Base-by-base conservation (phyloP, 768 basidiomycete genomes). In the Boletales sp. region DNA sequence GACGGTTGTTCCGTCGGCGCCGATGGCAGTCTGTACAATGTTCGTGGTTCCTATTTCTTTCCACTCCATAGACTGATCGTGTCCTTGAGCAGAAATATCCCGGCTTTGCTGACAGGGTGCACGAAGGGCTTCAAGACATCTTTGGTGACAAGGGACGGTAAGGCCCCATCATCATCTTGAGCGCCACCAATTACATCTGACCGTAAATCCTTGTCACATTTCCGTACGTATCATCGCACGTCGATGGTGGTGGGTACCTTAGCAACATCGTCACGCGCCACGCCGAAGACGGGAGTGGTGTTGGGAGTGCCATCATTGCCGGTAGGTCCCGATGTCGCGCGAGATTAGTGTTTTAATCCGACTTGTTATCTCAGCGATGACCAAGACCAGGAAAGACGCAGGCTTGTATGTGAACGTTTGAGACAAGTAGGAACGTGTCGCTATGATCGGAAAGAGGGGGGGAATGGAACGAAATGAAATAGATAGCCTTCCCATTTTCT, bases 251-350 rank as follows among this genome's bases (percentile, higher is more conserved):
- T 64, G 15, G 39, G 50, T 17, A 31, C 29, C 36, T 89, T 91
- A 68, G 66, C 24, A 61, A 60, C 53, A 65, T 63, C 35, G 50
- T 57, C 35, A 66, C 73, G 10, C 49, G 76, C 66, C 53, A 76
- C 66, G 54, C 70, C 69, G 56, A 72, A 74, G 54, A 83, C 67
- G 52, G 81, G 43, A 91, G 88, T 56, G 95, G 95, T 57, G 94
- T 98, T 27, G 95, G 97, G 13, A 91, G 90, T 58, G 93, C 94
- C 8, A 97, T 98, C 66, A 97, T 99, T 60, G 95, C 95, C 2
- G 82, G 83, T 83, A 40, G 58, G 79, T 27, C 24, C 70, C 30
- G 5, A 32, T 44, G 11, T 43, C 30, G 30, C 27, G 37, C 40
- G 27, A 32, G 41, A 36, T 27, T 29, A 29, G 43, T 19, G 21